Conservation (phyloP, 163 green algal species). For the Chlamydomonas reinhardtii region DNA sequence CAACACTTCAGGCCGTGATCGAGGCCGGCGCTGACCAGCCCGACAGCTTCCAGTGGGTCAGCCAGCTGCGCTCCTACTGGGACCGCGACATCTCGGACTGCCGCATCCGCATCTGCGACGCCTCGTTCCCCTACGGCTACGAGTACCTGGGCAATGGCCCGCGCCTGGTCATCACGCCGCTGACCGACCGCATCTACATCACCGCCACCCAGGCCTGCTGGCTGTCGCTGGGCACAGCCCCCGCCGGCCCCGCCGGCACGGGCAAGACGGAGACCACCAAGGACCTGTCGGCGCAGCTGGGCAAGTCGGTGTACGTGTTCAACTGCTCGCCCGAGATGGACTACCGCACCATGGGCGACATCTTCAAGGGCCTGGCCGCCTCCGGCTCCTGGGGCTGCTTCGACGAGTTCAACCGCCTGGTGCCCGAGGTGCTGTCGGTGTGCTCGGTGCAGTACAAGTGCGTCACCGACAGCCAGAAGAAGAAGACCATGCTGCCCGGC, state of each 20-base stretch:
- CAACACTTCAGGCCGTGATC: slow-evolving; percentile 55
- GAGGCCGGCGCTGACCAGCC: slow-evolving; percentile 69
- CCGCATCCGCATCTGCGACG: slow-evolving; percentile 83
- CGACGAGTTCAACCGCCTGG: slow-evolving; percentile 91
- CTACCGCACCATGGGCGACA: slow-evolving; percentile 91
- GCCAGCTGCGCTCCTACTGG: slow-evolving; percentile 90
- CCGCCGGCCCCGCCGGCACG: slow-evolving; percentile 70
- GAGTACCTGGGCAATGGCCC: slow-evolving; percentile 86
- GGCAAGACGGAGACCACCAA: slow-evolving; percentile 95
- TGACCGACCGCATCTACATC: slow-evolving; percentile 93
- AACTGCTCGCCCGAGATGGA: slow-evolving; percentile 94
- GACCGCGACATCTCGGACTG: slow-evolving; percentile 82
- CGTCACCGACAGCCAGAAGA: slow-evolving; percentile 89
- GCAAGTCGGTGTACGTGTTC: slow-evolving; percentile 93
- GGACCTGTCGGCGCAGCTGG: slow-evolving; percentile 89
- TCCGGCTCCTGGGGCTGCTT: slow-evolving; percentile 90
- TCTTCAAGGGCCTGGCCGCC: slow-evolving; percentile 93
- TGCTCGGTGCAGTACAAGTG: slow-evolving; percentile 94
- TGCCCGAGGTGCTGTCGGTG: slow-evolving; percentile 90
- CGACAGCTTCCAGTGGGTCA: slow-evolving; percentile 89
- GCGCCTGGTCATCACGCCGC: slow-evolving; percentile 84
- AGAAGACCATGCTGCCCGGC: slow-evolving; percentile 86
- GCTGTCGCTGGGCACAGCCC: slow-evolving; percentile 87
- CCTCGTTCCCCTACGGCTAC: slow-evolving; percentile 88
- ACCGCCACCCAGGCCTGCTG: slow-evolving; percentile 91